These are phyloP conservation scores for Lasiodiplodia theobromae DNA, from an alignment of 2,329 filamentous ascomycete species.

Conservation along the genomic window DNA sequence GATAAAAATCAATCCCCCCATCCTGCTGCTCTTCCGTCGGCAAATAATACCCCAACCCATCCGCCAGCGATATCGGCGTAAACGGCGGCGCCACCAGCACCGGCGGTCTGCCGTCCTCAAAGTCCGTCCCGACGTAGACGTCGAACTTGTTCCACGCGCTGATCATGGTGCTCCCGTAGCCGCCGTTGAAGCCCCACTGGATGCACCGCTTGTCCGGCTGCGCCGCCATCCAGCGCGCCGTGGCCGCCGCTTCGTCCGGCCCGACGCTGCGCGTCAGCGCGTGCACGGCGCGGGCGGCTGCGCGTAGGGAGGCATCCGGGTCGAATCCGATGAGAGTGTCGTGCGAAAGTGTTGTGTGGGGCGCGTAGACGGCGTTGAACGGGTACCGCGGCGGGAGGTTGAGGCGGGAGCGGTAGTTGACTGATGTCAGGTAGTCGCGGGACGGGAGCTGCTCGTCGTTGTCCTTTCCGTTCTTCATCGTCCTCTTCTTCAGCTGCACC, in stretches of 20 bases:
- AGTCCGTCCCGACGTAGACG: not conserved
- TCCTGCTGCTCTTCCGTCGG: not conserved
- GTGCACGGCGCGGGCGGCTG: not conserved
- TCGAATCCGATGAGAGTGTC: not conserved
- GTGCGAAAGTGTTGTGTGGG: not conserved
- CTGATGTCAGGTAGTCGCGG: constrained; percentile 1
- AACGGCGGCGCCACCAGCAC: constrained; percentile 14
- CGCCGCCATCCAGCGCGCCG: constrained; percentile 15
- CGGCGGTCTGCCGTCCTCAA: not conserved
- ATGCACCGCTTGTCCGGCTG: constrained; percentile 7
- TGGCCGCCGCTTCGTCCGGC: not conserved
- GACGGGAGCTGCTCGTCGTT: not conserved
- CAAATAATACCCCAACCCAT: constrained; percentile 10
- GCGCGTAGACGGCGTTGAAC: constrained; percentile 6
- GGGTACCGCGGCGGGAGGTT: not conserved
- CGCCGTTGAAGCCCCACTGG: not conserved
- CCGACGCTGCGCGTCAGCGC: not conserved
- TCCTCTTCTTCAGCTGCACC: not conserved
- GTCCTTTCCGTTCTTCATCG: not conserved
- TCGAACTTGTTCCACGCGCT: constrained; percentile 23
- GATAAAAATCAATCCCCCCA: not conserved
- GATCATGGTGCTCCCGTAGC: not conserved
- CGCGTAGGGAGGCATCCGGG: not conserved
- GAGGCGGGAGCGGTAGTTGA: constrained; percentile 10
- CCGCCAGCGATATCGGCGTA: not conserved